phyloP scores from a whole-genome alignment of 768 basidiomycete genomes.

The Dioszegia hungarica region DNA sequence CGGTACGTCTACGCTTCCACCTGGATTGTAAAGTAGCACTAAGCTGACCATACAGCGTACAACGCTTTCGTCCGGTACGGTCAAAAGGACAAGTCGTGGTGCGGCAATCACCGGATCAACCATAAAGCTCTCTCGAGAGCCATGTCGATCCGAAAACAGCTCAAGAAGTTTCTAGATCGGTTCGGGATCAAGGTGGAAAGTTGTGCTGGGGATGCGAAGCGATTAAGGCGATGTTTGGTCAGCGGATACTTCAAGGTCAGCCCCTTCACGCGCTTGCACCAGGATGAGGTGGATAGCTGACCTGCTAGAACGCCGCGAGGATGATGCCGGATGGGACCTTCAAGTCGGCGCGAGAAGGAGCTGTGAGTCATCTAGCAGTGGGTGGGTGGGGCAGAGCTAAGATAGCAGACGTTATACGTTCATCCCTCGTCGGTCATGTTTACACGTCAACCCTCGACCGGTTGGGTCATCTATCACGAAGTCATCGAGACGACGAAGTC shows the following conservation, averaged over 20 bases:
- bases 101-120: slow-evolving; percentile 83
- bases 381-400: background rate
- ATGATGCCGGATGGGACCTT: slow-evolving; percentile 93
- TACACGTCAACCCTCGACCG: slow-evolving; percentile 79
- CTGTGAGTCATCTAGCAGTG: slow-evolving; percentile 53
- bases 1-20: slow-evolving; percentile 55
- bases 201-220: slow-evolving; percentile 80
- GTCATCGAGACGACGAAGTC: slow-evolving; percentile 94
- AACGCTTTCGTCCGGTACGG: slow-evolving; percentile 80
- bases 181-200: slow-evolving; percentile 76
- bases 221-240: slow-evolving; percentile 80
- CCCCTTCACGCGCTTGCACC: too few species aligned
- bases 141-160: slow-evolving; percentile 87
- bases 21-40: background rate
- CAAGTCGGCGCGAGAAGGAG: slow-evolving; percentile 76
- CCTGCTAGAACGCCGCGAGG: slow-evolving; percentile 68
- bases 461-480: slow-evolving; percentile 93
- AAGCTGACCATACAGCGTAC: slow-evolving; percentile 62
- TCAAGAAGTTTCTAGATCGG: slow-evolving; percentile 89
- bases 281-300: too few species aligned
- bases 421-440: slow-evolving; percentile 94
- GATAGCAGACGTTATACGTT: slow-evolving; percentile 67
- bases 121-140: slow-evolving; percentile 91
- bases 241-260: slow-evolving; percentile 72
- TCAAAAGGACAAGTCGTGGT: slow-evolving; percentile 80